Percentiles rank a stretch among this genome's conserved stretches.
Conservation (phyloP, 2,329 filamentous ascomycete species). For the Talaromyces sp. region DNA sequence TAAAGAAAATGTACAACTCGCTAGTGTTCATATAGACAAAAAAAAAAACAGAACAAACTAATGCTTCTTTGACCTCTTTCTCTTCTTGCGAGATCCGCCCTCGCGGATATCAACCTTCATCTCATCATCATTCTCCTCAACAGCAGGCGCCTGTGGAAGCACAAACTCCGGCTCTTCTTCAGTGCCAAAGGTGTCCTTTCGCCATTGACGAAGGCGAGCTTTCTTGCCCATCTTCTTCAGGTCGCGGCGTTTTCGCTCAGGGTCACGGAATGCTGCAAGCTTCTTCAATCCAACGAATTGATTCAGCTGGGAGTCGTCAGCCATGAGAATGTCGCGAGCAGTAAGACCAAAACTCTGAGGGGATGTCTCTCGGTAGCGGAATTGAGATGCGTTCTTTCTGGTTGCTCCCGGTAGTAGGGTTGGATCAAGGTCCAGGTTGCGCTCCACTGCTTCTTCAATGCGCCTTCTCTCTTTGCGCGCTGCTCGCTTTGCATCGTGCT, state of each 20-base stretch:
- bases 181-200: constrained; percentile 63
- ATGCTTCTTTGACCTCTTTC: constrained; percentile 46
- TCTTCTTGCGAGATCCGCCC: constrained; percentile 39
- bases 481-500: constrained; percentile 61
- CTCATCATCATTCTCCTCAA: constrained; percentile 24
- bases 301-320: constrained; percentile 81
- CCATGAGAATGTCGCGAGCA: constrained; percentile 84
- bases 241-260: constrained; percentile 84
- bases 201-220: constrained; percentile 83
- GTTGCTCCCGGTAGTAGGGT: constrained; percentile 56
- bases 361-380: constrained; percentile 93
- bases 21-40: constrained; percentile 17
- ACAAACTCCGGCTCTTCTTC: constrained; percentile 49
- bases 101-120: constrained; percentile 43
- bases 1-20: neutral
- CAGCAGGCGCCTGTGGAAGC: constrained; percentile 24
- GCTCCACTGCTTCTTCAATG: constrained; percentile 82
- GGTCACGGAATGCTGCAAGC: constrained; percentile 81
- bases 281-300: constrained; percentile 93
- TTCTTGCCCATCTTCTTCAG: constrained; percentile 90
- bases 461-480: constrained; percentile 77
- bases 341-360: constrained; percentile 88
- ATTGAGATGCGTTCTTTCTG: constrained; percentile 54
- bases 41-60: constrained; percentile 21
- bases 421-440: constrained; percentile 70